Base-by-base conservation (phyloP, 202 grass and related monocot species). In the Eragrostis tef region DNA sequence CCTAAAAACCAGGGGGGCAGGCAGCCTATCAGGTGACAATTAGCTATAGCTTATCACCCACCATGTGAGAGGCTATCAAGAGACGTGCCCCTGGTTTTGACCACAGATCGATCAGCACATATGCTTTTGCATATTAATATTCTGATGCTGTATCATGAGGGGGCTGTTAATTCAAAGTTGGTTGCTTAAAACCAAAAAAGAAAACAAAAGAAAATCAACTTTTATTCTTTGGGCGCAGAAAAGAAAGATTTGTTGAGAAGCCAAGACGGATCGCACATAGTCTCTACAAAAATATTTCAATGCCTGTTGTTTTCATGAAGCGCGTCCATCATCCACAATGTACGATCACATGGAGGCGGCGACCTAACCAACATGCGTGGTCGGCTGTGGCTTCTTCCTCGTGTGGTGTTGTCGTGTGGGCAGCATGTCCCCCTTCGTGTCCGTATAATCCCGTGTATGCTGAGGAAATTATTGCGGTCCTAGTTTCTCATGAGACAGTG, bases 11-110 rank as follows among this genome's bases (percentile, higher is more conserved):
- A 66, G 9, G 14, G 9, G 14, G 70, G 51, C 58, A 73, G 39
- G 41, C 47, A 70, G 0, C 41, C 49, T 84, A 75, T 59, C 67
- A 58, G 1, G n/a, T 39, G 12, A 17, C 19, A 49, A 73, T 46
- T 17, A 69, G 69, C 81, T 80, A 39, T 17, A 69, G 69, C 81
- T 80, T 84, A 84, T 84, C 86, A 84, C 11, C 11, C 27, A 67
- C 43, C 29, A 21, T 67, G 51, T 61, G 87, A 85, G 63, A 64
- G 76, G 39, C 63, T 89, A 89, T 86, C 87, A 67, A n/a, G 8
- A 4, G 19, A 73, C 19, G 29, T 70, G 17, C 34, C 73, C 44
- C 42, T 54, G 79, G 19, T 74, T 86, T 83, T 69, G 79, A 41
- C 66, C 49, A 59, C 22, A 59, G 16, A 29, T 21, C 36, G 8